These are phyloP conservation scores for Mortierella sp. DNA, from an alignment of 371 early-diverging fungal genomes.

Conservation along the genomic window DNA sequence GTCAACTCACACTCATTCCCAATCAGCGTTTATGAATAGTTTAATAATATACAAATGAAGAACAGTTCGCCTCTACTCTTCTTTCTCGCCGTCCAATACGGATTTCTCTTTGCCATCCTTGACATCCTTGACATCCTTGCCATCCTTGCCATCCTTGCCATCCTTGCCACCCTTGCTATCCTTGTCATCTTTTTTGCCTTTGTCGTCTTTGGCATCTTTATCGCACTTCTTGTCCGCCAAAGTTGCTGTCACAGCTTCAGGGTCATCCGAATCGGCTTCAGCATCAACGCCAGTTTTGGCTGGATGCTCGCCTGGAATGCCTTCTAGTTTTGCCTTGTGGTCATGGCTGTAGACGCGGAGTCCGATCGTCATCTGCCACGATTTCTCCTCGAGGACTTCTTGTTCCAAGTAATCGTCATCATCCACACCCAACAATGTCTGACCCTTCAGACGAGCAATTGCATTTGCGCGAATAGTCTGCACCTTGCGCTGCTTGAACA, in stretches of 20 bases:
- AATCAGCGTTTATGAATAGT: no score
- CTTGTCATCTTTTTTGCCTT: neutral
- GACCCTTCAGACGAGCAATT: constrained; percentile 28
- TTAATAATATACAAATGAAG: no score
- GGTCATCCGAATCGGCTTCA: constrained; percentile 8
- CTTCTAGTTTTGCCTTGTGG: constrained; percentile 11
- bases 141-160: neutral
- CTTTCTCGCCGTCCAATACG: neutral
- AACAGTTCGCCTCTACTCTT: neutral
- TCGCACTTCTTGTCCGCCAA: constrained; percentile 21
- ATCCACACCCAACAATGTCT: constrained; percentile 30
- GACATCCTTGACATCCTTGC: constrained; percentile 1
- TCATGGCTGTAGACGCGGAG: constrained; percentile 42
- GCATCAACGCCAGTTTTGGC: neutral
- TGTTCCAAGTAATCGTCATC: constrained; percentile 34
- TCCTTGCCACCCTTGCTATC: neutral
- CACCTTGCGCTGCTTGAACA: constrained; percentile 47
- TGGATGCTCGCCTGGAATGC: constrained; percentile 30
- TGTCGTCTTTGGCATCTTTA: neutral
- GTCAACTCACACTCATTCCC: no score
- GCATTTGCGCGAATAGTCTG: constrained; percentile 22
- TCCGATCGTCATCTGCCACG: constrained; percentile 40
- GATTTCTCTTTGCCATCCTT: constrained; percentile 12
- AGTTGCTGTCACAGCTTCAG: constrained; percentile 38
- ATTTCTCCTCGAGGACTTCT: constrained; percentile 20